Evolutionary conservation across 768 basidiomycete species (phyloP).

Genomic region (Psilocybe subaeruginosa): DNA sequence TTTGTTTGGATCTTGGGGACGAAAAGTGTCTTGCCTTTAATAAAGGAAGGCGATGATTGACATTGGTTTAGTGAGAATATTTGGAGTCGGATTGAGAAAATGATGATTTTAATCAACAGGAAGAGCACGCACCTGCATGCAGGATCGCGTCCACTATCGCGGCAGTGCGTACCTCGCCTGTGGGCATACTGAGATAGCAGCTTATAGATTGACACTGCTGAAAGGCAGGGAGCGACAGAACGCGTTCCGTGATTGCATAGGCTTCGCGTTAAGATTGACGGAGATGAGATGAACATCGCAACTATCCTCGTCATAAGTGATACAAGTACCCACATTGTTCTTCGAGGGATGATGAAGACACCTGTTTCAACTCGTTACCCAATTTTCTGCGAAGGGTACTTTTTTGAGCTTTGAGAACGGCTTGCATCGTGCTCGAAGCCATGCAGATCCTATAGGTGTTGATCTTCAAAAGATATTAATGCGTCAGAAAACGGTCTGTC

Average conservation of each 20-base stretch:
- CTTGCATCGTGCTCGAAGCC: slow-evolving; percentile 1
- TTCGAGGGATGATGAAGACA: slow-evolving; percentile 49
- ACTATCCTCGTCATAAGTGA: background rate
- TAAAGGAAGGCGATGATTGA: background rate
- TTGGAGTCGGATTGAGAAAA: background rate
- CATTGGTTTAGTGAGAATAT: background rate
- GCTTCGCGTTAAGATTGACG: slow-evolving; percentile 34
- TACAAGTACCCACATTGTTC: slow-evolving; percentile 57
- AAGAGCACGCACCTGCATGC: slow-evolving; percentile 45
- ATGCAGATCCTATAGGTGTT: background rate
- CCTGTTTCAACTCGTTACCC: slow-evolving; percentile 40
- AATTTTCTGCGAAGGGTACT: slow-evolving; percentile 55
- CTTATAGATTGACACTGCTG: slow-evolving; percentile 51
- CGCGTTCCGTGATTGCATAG: slow-evolving; percentile 44
- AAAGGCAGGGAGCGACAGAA: slow-evolving; percentile 58
- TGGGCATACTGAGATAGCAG: slow-evolving; percentile 84
- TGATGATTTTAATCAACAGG: no score
- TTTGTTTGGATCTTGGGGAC: slow-evolving; percentile 64
- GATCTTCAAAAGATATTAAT: no score
- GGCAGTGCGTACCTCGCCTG: slow-evolving; percentile 67
- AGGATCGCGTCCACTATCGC: slow-evolving; percentile 54
- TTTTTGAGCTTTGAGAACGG: slow-evolving; percentile 51
- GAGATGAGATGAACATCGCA: background rate
- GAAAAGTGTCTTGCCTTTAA: slow-evolving; percentile 64
- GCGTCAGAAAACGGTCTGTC: no score